Conservation (phyloP, 768 basidiomycete genomes). For the Flagelloscypha sp. region DNA sequence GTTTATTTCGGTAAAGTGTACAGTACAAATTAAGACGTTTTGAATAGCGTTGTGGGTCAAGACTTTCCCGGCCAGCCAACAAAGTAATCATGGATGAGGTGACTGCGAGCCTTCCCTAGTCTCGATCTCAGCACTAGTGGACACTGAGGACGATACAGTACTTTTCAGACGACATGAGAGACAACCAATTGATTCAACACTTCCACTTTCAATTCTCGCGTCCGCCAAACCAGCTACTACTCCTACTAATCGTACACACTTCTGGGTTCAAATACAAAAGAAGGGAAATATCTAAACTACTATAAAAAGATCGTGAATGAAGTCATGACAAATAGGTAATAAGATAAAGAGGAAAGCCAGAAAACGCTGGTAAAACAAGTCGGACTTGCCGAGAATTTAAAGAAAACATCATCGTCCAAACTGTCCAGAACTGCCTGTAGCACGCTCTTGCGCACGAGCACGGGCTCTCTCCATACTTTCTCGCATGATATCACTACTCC, state of each 20-base stretch:
- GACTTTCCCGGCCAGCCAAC: no score
- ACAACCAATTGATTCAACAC: conserved; percentile 2
- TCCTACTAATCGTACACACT: conserved; percentile 2
- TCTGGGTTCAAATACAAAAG: background rate
- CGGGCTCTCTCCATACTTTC: conserved; percentile 69
- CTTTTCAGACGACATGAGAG: no score
- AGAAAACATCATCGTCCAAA: background rate
- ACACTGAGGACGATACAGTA: no score
- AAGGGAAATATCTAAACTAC: conserved; percentile 1
- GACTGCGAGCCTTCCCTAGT: no score
- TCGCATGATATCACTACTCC: conserved; percentile 58
- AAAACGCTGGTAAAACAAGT: background rate
- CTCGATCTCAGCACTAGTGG: no score
- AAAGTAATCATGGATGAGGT: no score
- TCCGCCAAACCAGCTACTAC: conserved; percentile 1
- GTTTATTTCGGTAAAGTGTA: no score
- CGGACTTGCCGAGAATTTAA: background rate
- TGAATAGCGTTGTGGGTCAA: no score
- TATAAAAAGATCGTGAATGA: background rate
- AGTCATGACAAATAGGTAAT: conserved; percentile 2
- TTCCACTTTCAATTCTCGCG: background rate
- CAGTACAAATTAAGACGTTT: no score
- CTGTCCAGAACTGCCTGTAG: background rate
- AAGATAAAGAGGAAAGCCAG: background rate
- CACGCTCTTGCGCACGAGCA: conserved; percentile 16